phyloP scores from a whole-genome alignment of 2,329 filamentous ascomycete species.

The Delphinella strobiligena region DNA sequence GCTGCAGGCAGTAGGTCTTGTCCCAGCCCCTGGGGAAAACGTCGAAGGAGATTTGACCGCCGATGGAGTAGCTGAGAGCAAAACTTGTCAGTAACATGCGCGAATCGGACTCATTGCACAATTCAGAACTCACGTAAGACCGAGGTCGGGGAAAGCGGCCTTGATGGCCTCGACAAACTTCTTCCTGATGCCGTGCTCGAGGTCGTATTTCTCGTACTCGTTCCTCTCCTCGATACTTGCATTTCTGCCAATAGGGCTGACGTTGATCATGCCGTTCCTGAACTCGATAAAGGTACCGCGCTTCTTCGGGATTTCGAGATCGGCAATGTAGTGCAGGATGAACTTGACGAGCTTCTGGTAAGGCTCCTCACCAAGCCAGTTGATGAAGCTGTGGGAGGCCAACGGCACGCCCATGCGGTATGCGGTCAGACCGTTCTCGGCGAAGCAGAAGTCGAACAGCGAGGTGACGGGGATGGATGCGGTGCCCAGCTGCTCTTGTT shows the following conservation, averaged over 20 bases:
- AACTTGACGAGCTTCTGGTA: slow-evolving; percentile 71
- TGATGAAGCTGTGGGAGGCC: slow-evolving; percentile 74
- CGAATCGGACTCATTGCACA: background rate
- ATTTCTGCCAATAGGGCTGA: slow-evolving; percentile 75
- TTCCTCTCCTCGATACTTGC: slow-evolving; percentile 67
- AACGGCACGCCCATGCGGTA: slow-evolving; percentile 71
- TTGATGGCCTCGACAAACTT: slow-evolving; percentile 65
- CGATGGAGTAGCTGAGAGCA: slow-evolving; percentile 86
- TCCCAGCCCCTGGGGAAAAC: slow-evolving; percentile 97
- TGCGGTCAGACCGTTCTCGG: slow-evolving; percentile 90
- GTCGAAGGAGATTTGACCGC: slow-evolving; percentile 96
- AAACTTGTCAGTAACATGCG: slow-evolving; percentile 1
- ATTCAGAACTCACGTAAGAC: slow-evolving; percentile 57
- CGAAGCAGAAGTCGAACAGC: slow-evolving; percentile 96
- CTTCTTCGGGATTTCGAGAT: slow-evolving; percentile 75
- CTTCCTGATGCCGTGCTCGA: slow-evolving; percentile 61
- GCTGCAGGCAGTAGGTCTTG: slow-evolving; percentile 90
- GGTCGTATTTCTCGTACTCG: slow-evolving; percentile 74
- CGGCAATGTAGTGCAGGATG: slow-evolving; percentile 70
- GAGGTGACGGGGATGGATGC: slow-evolving; percentile 56
- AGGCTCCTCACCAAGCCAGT: slow-evolving; percentile 74
- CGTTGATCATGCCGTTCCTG: slow-evolving; percentile 84
- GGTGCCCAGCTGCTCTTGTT: slow-evolving; percentile 86
- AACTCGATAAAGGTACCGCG: slow-evolving; percentile 78
- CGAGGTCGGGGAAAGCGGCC: slow-evolving; percentile 71